A percentile compares a stretch with the other conserved stretches of the same genome.
These are phyloP conservation scores for Meyerozyma athensensis DNA, from an alignment of 1,139 yeast genomes.

Conservation along the genomic window DNA sequence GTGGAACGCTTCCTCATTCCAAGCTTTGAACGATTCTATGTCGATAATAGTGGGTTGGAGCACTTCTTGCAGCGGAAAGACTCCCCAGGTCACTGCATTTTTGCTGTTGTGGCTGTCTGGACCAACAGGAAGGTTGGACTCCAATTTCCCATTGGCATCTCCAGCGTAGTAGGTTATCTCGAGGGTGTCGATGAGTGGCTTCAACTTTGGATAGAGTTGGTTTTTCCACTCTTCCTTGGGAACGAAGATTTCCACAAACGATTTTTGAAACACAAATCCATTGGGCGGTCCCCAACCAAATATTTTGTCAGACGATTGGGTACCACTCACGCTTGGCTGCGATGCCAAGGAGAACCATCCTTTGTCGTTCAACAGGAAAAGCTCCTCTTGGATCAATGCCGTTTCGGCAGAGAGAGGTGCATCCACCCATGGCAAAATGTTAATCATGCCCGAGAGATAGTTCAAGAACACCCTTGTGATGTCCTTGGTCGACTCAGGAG, in stretches of 20 bases:
- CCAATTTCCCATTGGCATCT: slow-evolving; percentile 52
- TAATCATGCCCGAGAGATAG: slow-evolving; percentile 71
- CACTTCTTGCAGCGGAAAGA: slow-evolving; percentile 80
- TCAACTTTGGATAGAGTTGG: slow-evolving; percentile 48
- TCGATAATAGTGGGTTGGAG: slow-evolving; percentile 87
- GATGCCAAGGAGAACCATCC: slow-evolving; percentile 89
- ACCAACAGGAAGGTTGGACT: slow-evolving; percentile 49
- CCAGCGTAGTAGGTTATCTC: slow-evolving; percentile 70
- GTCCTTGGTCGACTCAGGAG: slow-evolving; percentile 62
- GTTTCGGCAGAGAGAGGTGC: slow-evolving; percentile 84
- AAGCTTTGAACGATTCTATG: slow-evolving; percentile 81
- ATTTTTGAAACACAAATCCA: slow-evolving; percentile 14
- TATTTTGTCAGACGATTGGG: slow-evolving; percentile 72
- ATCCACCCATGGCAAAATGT: slow-evolving; percentile 89
- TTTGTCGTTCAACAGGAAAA: slow-evolving; percentile 66
- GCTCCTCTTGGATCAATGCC: slow-evolving; percentile 85
- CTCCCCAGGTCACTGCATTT: slow-evolving; percentile 95
- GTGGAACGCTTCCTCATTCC: slow-evolving; percentile 91
- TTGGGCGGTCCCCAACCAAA: slow-evolving; percentile 67
- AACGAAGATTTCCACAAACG: slow-evolving; percentile 14
- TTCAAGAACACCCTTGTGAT: slow-evolving; percentile 64
- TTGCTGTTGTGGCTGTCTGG: slow-evolving; percentile 28
- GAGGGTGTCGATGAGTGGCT: slow-evolving; percentile 33
- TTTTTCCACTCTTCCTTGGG: slow-evolving; percentile 48
- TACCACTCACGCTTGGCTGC: slow-evolving; percentile 87